Base-by-base conservation (phyloP, 2,329 filamentous ascomycete species). In the Trichoderma arundinaceum region DNA sequence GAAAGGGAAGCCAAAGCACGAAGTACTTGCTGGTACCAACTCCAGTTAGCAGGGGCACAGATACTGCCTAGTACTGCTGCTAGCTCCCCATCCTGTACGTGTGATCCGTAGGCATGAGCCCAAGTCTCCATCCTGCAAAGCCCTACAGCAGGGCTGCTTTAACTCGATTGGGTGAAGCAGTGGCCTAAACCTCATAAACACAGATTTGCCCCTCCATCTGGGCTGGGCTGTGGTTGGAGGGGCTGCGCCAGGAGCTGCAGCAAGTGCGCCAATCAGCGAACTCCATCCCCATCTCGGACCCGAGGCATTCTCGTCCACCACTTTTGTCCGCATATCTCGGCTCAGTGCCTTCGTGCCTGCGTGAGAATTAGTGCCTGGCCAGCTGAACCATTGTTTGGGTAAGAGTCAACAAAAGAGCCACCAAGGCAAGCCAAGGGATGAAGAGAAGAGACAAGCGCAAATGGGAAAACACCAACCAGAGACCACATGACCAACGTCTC, bases 121-220 rank as follows among this genome's bases (percentile, higher is more conserved):
- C 57, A 39, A 32, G 44, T 48, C 57, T 51, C 46, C 48, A 51
- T 51, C 48, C 33, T 51, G 44, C 57, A 51, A 43, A 62, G 59
- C 59, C 59, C 59, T 62, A 62, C 59, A 62, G 48, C 59, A 62
- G 59, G 59, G 59, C 59, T 62, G 59, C 59, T 43, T 44, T 62
- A 62, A 43, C 59, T 62, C 44, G n/a, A 51, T 60, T 41, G 57
- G 57, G 57, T 51, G 44, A 41, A 19, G 38, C 8, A 22, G 7
- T 17, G 15, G 44, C 6, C 33, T 28, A 32, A 41, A n/a, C 57
- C 57, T 48, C 52, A 54, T 22, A 41, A 38, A 32, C 44, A 13
- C 15, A 60, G 44, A 60, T 41, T 13, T 41, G 57, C 57, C 57
- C 57, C 57, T 51, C 57, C 57, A 51, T 51, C 57, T 35, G 35